These are phyloP conservation scores for Boletus coccyginus DNA, from an alignment of 768 basidiomycete species.

Conservation along the genomic window DNA sequence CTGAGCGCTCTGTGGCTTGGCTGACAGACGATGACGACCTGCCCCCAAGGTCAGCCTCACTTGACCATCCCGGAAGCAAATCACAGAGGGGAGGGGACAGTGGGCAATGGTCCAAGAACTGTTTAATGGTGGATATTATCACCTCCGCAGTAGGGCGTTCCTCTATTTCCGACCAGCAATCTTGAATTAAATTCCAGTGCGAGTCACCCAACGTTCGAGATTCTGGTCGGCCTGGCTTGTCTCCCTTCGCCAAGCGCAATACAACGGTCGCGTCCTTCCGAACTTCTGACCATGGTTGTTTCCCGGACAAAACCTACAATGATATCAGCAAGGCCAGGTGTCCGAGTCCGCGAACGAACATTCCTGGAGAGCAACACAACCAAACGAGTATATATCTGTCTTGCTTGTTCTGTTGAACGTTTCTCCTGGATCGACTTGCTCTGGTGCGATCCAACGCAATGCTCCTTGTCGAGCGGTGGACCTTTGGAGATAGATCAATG, in stretches of 20 bases:
- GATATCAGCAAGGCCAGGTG: no score
- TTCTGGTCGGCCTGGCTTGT: conserved; percentile 1
- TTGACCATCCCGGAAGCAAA: no score
- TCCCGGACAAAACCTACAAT: not conserved
- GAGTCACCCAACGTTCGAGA: not conserved
- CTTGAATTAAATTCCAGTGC: conserved; percentile 6
- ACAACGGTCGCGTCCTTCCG: not conserved
- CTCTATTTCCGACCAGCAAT: conserved; percentile 1
- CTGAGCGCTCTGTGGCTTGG: no score
- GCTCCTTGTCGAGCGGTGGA: conserved; percentile 32
- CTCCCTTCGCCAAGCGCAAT: conserved; percentile 6
- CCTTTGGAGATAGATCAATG: not conserved
- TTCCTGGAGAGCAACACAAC: no score
- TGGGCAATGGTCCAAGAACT: no score
- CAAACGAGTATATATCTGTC: no score
- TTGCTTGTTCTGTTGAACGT: no score
- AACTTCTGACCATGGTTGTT: conserved; percentile 5
- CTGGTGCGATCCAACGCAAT: conserved; percentile 42
- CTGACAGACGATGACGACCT: no score
- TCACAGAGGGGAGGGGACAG: no score
- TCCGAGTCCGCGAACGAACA: no score
- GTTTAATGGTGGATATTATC: no score
- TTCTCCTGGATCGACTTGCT: no score
- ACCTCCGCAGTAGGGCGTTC: not conserved
- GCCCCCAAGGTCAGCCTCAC: not conserved